Evolutionary conservation across 2,329 filamentous ascomycete genomes (phyloP).

Genomic region (Lachnellula arida): DNA sequence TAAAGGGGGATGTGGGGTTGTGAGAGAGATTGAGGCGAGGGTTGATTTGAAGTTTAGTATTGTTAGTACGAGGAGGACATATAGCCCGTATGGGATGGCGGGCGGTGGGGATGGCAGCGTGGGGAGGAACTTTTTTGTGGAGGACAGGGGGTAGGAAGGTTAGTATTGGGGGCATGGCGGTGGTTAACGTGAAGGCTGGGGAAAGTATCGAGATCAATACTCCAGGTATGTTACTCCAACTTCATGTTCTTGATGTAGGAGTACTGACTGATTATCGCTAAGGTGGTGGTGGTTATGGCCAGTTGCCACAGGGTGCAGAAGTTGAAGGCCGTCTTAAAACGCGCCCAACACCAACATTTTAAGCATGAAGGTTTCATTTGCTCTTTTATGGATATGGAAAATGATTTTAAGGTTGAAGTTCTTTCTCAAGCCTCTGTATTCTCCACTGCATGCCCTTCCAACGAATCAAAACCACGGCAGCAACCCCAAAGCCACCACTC

Average conservation of each 20-base stretch:
- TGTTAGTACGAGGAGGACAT: constrained; percentile 60
- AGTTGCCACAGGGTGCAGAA: too few relatives aligned
- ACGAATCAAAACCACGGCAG: too few relatives aligned
- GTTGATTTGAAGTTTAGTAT: constrained; percentile 25
- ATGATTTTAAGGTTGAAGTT: too few relatives aligned
- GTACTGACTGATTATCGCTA: too few relatives aligned
- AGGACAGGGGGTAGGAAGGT: constrained; percentile 31
- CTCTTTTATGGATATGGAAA: too few relatives aligned
- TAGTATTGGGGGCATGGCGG: constrained; percentile 21
- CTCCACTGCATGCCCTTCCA: too few relatives aligned
- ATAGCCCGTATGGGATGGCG: constrained; percentile 73
- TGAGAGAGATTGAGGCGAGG: constrained; percentile 59
- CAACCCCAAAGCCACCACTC: background rate
- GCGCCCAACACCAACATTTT: too few relatives aligned
- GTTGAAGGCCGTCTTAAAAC: too few relatives aligned
- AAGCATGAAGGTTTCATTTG: too few relatives aligned
- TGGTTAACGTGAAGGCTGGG: constrained; percentile 15
- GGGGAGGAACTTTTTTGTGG: constrained; percentile 86
- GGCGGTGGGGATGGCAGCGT: constrained; percentile 73
- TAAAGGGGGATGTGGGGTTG: constrained; percentile 66
- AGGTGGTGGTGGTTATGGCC: too few relatives aligned
- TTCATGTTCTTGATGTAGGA: too few relatives aligned
- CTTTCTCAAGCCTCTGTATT: too few relatives aligned
- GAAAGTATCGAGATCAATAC: constrained; percentile 21
- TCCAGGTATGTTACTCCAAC: constrained; percentile 9